Base-by-base conservation (phyloP, 2,329 filamentous ascomycete genomes). In the Alternaria panax region DNA sequence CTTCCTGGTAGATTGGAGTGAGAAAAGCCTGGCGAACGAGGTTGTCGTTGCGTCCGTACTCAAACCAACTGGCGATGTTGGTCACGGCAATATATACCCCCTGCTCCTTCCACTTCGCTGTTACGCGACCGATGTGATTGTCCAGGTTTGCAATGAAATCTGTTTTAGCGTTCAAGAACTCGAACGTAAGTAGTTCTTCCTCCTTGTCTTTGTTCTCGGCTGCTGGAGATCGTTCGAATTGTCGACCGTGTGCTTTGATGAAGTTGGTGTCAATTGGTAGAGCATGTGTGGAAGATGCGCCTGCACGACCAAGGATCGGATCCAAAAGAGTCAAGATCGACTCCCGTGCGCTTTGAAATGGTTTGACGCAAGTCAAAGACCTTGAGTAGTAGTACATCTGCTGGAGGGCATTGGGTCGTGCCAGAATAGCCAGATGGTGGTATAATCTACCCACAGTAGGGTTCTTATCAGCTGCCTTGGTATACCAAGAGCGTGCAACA, bases 371-470 rank as follows among this genome's bases (percentile, higher is more conserved):
- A 27, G 87, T 91, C 0, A 94, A 81, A 0, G 88, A 88, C 61
- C 92, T 92, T 0, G 84, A 79, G 64, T 93, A 94, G 60, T 87
- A 91, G 68, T 87, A 92, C 0, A 93, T 77, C 71, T 94, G 91
- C 56, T 90, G 87, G 0, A 92, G 76, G 0, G 85, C 85, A 59
- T 91, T 88, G 0, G 90, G 90, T 0, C 90, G 80, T 0, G 91
- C 89, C 0, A 94, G 76, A 25, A 94, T 93, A 0, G 93, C 94
- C 0, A 97, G 81, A 70, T 97, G 93, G 66, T 98, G 93, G 59
- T 97, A 95, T 0, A 98, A 82, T 0, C 93, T 84, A 0, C 94
- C 94, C 0, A 90, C 88, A 0, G 85, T 85, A 0, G 93, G 92
- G 0, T 87, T 87, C 27, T 88, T 89, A 66, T 96, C 90, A 0